Evolutionary conservation across 169 alveolate genomes (phyloP).

Genomic region (Amoebophrya sp.): DNA sequence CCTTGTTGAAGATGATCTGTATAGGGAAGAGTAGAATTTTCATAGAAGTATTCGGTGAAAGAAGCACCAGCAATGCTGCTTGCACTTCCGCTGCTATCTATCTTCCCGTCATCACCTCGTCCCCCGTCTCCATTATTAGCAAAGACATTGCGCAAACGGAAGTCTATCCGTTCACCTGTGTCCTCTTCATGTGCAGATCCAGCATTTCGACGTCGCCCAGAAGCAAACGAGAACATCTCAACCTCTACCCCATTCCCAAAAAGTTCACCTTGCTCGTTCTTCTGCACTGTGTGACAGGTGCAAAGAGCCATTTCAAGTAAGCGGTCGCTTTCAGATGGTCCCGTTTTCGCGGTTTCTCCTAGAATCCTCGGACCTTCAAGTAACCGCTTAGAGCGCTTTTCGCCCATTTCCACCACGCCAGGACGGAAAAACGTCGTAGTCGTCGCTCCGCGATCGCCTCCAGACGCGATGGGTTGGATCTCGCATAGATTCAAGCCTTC

Average conservation of each 20-base stretch:
- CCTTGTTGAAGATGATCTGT: no score
- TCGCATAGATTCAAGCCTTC: not conserved
- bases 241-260: not conserved
- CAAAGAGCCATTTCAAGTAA: not conserved
- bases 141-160: not conserved
- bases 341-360: no score
- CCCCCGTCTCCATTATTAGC: not conserved
- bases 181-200: no score
- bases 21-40: no score
- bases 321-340: not conserved
- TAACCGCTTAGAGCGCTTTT: not conserved
- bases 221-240: not conserved
- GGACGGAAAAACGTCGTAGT: no score
- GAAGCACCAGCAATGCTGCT: no score
- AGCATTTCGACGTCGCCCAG: no score
- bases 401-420: not conserved
- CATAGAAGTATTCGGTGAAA: no score
- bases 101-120: not conserved
- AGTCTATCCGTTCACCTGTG: not conserved
- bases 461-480: not conserved
- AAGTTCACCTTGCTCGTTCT: not conserved
- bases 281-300: constrained; percentile 15
- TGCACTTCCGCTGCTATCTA: no score
- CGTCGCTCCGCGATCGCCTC: no score
- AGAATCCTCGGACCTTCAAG: no score